phyloP scores from a whole-genome alignment of 331 rosid species.

The Malus hybrid region DNA sequence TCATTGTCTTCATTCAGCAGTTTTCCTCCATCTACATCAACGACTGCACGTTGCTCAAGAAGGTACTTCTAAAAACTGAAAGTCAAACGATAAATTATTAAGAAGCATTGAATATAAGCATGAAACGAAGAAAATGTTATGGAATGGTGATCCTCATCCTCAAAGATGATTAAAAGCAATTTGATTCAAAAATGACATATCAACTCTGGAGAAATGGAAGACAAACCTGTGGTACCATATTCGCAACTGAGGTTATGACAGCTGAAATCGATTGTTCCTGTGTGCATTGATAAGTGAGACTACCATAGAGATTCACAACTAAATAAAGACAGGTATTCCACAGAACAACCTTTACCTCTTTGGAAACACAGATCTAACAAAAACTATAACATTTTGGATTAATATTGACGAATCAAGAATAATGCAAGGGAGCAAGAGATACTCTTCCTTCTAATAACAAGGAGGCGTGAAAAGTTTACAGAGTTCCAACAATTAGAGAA shows the following conservation, averaged over 20 bases:
- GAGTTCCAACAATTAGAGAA: neutral
- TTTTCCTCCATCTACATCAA: conserved; percentile 80
- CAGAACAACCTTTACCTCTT: neutral
- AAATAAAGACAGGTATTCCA: neutral
- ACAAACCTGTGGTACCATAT: conserved; percentile 93
- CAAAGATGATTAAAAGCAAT: neutral
- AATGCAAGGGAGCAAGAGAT: neutral
- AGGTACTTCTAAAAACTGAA: conserved; percentile 57
- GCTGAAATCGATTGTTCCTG: conserved; percentile 92
- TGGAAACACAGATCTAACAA: neutral
- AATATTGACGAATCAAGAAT: neutral
- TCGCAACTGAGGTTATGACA: conserved; percentile 61
- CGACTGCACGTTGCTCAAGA: conserved; percentile 76
- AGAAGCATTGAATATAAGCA: neutral
- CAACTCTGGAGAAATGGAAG: neutral
- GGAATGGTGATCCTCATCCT: neutral
- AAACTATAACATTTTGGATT: neutral
- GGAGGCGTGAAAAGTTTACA: neutral
- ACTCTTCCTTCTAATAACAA: neutral
- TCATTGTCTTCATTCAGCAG: conserved; percentile 85
- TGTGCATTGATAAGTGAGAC: conserved; percentile 25
- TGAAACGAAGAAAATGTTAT: neutral
- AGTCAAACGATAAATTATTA: neutral
- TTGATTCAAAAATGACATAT: neutral
- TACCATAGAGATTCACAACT: neutral